Conservation (phyloP, 202 grass and related monocot genomes). For the Brachypodium distachyon region DNA sequence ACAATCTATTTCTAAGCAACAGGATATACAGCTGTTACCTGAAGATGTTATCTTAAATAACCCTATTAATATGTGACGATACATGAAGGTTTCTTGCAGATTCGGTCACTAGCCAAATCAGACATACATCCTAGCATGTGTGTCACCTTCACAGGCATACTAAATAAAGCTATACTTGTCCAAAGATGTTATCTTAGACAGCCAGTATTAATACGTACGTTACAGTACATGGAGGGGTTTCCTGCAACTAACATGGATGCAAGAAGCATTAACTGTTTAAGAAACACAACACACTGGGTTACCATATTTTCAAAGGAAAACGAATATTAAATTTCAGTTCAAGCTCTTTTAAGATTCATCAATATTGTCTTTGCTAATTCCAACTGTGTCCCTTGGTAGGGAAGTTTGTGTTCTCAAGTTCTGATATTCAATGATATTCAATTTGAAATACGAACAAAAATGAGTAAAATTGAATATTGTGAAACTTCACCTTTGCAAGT, state of each 20-base stretch:
- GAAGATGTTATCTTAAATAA: neutral
- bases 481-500: conserved; percentile 26
- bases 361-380: neutral
- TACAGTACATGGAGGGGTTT: neutral
- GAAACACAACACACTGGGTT: neutral
- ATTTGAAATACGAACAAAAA: neutral
- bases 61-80: neutral
- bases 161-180: neutral
- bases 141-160: neutral
- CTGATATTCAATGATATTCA: conserved; percentile 21
- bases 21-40: neutral
- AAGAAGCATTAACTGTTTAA: neutral
- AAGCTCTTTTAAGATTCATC: neutral
- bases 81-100: neutral
- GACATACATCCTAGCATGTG: neutral
- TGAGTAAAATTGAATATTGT: neutral
- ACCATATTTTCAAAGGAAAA: neutral
- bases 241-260: neutral
- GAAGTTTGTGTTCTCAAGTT: neutral
- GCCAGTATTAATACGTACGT: neutral
- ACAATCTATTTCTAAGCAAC: neutral
- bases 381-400: neutral
- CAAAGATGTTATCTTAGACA: neutral
- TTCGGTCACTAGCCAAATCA: too few relatives aligned
- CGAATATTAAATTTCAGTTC: neutral